Base-by-base conservation (phyloP, 495 filamentous ascomycete genomes). In the Oleoguttula mirabilis region DNA sequence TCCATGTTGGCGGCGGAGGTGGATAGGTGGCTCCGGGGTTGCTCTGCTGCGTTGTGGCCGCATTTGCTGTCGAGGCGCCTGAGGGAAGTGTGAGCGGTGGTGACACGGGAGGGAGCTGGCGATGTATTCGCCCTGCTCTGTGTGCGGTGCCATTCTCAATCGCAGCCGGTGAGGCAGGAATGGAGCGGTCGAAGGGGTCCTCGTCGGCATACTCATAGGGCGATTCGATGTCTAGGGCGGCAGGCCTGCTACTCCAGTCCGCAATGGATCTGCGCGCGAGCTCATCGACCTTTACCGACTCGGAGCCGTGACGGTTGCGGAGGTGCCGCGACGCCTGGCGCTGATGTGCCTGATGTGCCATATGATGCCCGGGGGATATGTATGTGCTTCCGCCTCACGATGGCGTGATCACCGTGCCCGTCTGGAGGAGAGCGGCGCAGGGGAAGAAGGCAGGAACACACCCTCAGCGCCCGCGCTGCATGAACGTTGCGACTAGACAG, bases 1-100 rank as follows among this genome's bases (percentile, higher is more conserved):
- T n/a, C 56, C 56, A 59, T 39, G 54, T 51, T 25, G 56, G 41
- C 38, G 46, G 31, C 15, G 31, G 28, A 19, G 41, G 39, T 10
- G 52, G 37, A 21, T 43, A 32, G 0, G 48, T 39, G 21, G 23
- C 36, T 21, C 38, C 34, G 5, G 32, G 21, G 34, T 35, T 24
- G 34, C 36, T 35, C 14, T 45, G 50, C 23, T 10, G 8, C 6
- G 43, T 43, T 16, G 38, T 32, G 19, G 25, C 27, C 20, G 14
- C 8, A 21, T 6, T 24, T 15, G 41, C 32, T 8, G 51, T 45
- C 6, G 31, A 38, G 21, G 42, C 36, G 36, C 46, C 42, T 11
- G 41, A 30, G 20, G 41, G 45, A 6, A 46, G 43, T 0, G 20
- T 2, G 35, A 39, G 47, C 1, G 27, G 6, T 19, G 37, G 28